Evolutionary conservation across 805 yeast genomes (phyloP).

Genomic region (Saccharomycopsis synnaedendra): DNA sequence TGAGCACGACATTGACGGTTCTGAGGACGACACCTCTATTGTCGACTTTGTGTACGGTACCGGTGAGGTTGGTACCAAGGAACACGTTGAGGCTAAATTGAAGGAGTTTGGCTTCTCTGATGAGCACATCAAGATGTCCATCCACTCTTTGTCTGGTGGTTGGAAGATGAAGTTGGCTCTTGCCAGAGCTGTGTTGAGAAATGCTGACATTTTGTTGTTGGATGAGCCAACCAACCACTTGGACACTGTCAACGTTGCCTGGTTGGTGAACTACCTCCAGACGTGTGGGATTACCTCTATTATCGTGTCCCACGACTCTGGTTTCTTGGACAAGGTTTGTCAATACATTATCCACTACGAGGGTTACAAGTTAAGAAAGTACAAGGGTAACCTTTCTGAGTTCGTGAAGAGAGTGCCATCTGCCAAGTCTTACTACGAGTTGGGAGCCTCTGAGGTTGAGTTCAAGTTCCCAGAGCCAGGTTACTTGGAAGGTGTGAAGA

Average conservation of each 20-base stretch:
- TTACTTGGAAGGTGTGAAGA: conserved; percentile 99
- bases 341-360: conserved; percentile 99
- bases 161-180: conserved; percentile 99
- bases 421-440: conserved; percentile 97
- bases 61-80: conserved; percentile 67
- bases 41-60: conserved; percentile 83
- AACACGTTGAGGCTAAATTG: conserved; percentile 63
- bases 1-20: conserved; percentile 98
- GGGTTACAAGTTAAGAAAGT: conserved; percentile 98
- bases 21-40: conserved; percentile 93
- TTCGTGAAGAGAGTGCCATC: conserved; percentile 98
- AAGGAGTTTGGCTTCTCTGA: conserved; percentile 87
- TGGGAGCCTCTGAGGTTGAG: conserved; percentile 95
- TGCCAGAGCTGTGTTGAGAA: conserved; percentile 98
- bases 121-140: conserved; percentile 89
- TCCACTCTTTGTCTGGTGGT: conserved; percentile 98
- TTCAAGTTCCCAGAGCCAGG: conserved; percentile 99
- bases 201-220: conserved; percentile 93
- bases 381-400: conserved; percentile 99
- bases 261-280: conserved; percentile 98
- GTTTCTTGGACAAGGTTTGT: conserved; percentile 95
- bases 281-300: conserved; percentile 98
- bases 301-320: conserved; percentile 98
- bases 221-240: conserved; percentile 99
- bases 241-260: conserved; percentile 99